Evolutionary conservation across 176 grass and related monocot species (phyloP).

Genomic region (Oryza longistaminata): DNA sequence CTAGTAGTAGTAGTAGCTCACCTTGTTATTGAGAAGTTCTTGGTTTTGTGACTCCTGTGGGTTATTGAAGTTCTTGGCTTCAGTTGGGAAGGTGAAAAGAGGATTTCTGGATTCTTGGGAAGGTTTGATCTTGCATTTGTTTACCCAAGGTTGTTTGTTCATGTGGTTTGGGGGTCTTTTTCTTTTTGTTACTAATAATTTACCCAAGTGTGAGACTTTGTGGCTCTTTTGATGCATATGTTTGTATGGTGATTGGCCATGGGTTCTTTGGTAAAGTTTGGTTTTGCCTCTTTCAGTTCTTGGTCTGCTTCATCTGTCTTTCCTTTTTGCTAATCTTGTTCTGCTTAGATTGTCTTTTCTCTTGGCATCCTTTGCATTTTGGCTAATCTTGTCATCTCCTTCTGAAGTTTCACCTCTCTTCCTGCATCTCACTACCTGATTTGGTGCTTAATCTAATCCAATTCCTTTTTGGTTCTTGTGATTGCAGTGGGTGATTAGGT

Average conservation of each 20-base stretch:
- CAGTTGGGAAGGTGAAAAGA: background rate
- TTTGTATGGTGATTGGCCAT: background rate
- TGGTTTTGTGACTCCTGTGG: background rate
- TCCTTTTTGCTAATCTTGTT: background rate
- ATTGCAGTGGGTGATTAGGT: slow-evolving; percentile 47
- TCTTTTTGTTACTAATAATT: background rate
- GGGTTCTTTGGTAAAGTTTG: background rate
- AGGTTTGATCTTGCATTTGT: background rate
- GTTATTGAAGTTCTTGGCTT: background rate
- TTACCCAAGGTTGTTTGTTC: background rate
- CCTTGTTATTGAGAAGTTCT: background rate
- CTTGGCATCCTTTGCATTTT: background rate
- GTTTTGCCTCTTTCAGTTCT: background rate
- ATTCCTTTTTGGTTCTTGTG: slow-evolving; percentile 30
- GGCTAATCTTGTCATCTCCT: background rate
- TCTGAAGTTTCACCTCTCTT: background rate
- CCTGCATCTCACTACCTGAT: slow-evolving; percentile 16
- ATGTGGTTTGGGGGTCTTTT: background rate
- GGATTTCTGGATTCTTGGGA: background rate
- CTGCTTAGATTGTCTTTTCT: background rate
- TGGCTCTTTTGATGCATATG: background rate
- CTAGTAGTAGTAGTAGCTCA: too few species aligned
- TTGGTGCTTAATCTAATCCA: background rate
- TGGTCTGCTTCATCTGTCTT: background rate
- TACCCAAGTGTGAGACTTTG: background rate